Percentiles rank a stretch among this genome's conserved stretches.
Conservation (phyloP, 2,329 filamentous ascomycete species). For the Annulohypoxylon truncatum region DNA sequence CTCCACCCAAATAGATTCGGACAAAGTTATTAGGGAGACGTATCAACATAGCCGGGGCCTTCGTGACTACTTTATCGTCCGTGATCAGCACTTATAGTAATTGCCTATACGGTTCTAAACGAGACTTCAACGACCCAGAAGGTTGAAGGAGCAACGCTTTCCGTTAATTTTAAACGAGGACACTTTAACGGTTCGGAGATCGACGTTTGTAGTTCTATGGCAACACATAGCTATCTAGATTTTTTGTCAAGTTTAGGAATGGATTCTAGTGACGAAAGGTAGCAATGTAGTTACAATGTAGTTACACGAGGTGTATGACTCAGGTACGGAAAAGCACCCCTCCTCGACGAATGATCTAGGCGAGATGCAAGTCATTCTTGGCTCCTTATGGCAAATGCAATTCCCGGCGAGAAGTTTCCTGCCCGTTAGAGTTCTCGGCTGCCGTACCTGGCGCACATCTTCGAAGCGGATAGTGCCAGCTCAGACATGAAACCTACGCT, state of each 20-base stretch:
- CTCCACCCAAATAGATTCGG: slow-evolving; percentile 59
- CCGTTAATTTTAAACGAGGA: slow-evolving; percentile 31
- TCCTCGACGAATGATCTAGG: slow-evolving; percentile 26
- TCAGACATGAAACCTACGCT: slow-evolving; percentile 34
- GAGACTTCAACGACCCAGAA: slow-evolving; percentile 15
- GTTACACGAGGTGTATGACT: slow-evolving; percentile 27
- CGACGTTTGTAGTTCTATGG: slow-evolving; percentile 20
- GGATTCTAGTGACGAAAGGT: slow-evolving; percentile 33
- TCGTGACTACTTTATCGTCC: slow-evolving; percentile 16
- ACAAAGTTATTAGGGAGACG: slow-evolving; percentile 60
- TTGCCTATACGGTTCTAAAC: slow-evolving; percentile 9
- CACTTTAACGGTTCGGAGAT: slow-evolving; percentile 32
- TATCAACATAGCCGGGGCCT: slow-evolving; percentile 35
- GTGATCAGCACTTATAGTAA: slow-evolving; percentile 18
- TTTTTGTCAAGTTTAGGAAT: slow-evolving; percentile 14
- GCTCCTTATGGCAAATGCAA: slow-evolving; percentile 39
- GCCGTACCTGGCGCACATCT: slow-evolving; percentile 30
- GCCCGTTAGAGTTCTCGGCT: slow-evolving; percentile 24
- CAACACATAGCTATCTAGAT: slow-evolving; percentile 25
- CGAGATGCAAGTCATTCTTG: slow-evolving; percentile 38
- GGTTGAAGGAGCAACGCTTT: slow-evolving; percentile 33
- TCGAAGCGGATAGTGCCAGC: slow-evolving; percentile 33
- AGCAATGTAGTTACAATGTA: slow-evolving; percentile 28
- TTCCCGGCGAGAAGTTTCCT: slow-evolving; percentile 35
- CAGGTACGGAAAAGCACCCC: slow-evolving; percentile 27